These are phyloP conservation scores for Scedosporium aurantiacum DNA, from an alignment of 2,329 filamentous ascomycete genomes.

Conservation along the genomic window DNA sequence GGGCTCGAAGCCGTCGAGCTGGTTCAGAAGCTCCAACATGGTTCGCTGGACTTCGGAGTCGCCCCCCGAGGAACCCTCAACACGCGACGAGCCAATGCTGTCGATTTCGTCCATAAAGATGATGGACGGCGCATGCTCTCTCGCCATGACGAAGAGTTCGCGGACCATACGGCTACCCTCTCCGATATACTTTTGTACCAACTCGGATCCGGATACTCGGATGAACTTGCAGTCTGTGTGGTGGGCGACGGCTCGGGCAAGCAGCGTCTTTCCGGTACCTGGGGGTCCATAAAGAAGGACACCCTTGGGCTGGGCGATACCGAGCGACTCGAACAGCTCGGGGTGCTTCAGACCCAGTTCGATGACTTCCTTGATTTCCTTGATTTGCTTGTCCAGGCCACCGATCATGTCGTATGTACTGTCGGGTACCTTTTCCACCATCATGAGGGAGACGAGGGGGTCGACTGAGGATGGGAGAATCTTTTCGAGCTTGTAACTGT, in stretches of 20 bases:
- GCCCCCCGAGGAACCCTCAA: constrained; percentile 88
- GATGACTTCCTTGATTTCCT: constrained; percentile 99
- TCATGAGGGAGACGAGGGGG: constrained; percentile 97
- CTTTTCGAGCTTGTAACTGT: constrained; percentile 98
- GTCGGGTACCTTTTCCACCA: constrained; percentile 99
- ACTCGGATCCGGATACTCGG: constrained; percentile 84
- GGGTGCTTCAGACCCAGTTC: constrained; percentile 97
- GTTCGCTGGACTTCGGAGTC: constrained; percentile 98
- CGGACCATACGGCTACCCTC: constrained; percentile 97
- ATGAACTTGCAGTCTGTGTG: constrained; percentile 99
- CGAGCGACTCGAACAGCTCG: constrained; percentile 96
- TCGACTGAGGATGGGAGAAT: constrained; percentile 97
- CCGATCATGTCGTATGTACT: constrained; percentile 99
- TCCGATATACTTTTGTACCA: constrained; percentile 99
- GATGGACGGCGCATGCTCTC: constrained; percentile 94
- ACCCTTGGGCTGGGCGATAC: constrained; percentile 96
- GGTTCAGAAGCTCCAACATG: constrained; percentile 96
- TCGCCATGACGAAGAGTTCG: constrained; percentile 97
- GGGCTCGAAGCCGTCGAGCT: constrained; percentile 95
- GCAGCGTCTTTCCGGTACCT: constrained; percentile 90
- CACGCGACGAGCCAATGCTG: constrained; percentile 92
- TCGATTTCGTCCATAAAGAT: constrained; percentile 99
- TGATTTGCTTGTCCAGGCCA: constrained; percentile 96
- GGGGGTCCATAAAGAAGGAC: constrained; percentile 93
- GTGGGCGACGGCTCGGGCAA: constrained; percentile 91